Evolutionary conservation across 208 protist species (phyloP), one percentile per base, ranked within the genome.

Genomic region (Tetramitus jugosus): DNA sequence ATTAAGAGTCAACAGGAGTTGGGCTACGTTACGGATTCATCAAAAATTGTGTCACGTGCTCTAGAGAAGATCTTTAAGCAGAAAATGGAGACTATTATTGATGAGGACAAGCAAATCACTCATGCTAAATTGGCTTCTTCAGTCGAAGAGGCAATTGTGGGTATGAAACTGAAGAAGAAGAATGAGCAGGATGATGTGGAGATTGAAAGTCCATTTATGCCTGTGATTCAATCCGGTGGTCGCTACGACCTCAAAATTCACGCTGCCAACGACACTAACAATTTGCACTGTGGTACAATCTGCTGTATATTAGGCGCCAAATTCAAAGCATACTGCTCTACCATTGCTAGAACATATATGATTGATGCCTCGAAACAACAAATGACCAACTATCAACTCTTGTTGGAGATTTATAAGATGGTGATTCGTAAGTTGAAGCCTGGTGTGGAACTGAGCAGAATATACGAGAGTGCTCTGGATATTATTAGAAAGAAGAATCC

Each of bases 221-320:
- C 64, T 35, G 31, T 71, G 10, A 71, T 71, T 71, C 64, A 71
- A 71, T 35, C 23, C 17, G 64, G 64, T 23, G 62, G 62, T 45
- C 20, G 39, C 20, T 69, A 69, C 33, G 31, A 69, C 33, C 64
- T 49, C 4, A 71, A 71, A 3, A 39, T n/a, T 1, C 6, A 0
- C n/a, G 64, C 33, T 2, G 49, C 23, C 23, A 35, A 4, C 20
- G 39, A 71, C 17, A 40, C 10, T 8, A 43, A 71, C 3, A 46
- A 42, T 49, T n/a, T 71, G 6, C 23, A 71, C 7, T 71, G 43
- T 46, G 64, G 33, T 31, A 71, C 31, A 17, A 71, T 71, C 23
- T 49, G 43, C 49, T 42, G 13, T 26, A 42, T 35, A 39, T 49
- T 71, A 35, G 64, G 64, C 20, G 17, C 33, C 4, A 46, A n/a